Base-by-base conservation (phyloP, 2,329 filamentous ascomycete species). In the Xenosphaeropsis pyriputrescens region DNA sequence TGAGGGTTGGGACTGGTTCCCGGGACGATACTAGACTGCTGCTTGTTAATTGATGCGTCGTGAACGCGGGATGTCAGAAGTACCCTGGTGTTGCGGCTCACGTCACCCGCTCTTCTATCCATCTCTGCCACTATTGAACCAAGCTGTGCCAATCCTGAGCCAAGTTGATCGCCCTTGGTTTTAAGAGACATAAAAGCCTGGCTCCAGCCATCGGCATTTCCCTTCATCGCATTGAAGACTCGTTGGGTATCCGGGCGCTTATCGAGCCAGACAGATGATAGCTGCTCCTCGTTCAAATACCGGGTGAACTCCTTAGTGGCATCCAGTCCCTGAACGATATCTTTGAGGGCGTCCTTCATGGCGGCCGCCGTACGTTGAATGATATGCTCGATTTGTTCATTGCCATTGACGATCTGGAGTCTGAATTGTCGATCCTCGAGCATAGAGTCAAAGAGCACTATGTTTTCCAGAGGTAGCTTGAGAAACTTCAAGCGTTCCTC, bases 151-250 rank as follows among this genome's bases (percentile, higher is more conserved):
- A 94, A 67, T 19, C 79, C 65, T 6, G 74, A 68, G 22, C 79
- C 80, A 18, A 95, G 64, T 33, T 72, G 69, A 43, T 79, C 72
- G 12, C 79, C 78, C 51, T 80, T 85, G 16, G 71, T 70, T 53
- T 85, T 78, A 41, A 95, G 66, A 39, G 80, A 79, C 38, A 76
- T 69, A 50, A 94, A 79, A 6, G 85, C 85, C 40, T 78, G 75
- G 41, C 79, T 74, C 89, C 89, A 96, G 32, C 88, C 86, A 45
- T 93, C 82, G 7, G 86, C 79, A 49, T 96, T 96, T 26, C 85
- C 84, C 51, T 82, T 80, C 88, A 96, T 96, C 29, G 88, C 85
- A 31, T 79, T 72, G 48, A 83, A 91, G 15, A 94, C 85, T 34
- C 83, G 77, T 29, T 70, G 67, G 34, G 79, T 63, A 35, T 74